phyloP scores from a whole-genome alignment of 805 yeast genomes.

The Yarrowia sp. region DNA sequence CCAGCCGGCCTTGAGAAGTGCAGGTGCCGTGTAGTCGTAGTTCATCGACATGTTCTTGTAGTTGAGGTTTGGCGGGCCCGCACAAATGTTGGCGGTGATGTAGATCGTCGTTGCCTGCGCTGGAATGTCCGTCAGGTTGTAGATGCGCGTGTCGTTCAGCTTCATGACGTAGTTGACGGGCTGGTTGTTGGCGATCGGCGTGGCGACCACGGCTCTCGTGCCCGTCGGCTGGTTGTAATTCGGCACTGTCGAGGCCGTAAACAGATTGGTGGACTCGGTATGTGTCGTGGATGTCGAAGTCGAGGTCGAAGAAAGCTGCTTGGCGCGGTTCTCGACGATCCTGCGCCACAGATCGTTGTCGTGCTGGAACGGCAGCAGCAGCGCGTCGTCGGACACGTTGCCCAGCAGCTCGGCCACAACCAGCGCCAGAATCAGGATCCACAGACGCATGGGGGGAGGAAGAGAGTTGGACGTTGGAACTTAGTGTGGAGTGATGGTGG shows the following conservation, averaged over 20 bases:
- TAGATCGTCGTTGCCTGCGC: constrained; percentile 35
- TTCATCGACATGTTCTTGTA: constrained; percentile 30
- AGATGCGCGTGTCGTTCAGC: constrained; percentile 37
- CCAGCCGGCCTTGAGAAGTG: not conserved
- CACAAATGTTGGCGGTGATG: constrained; percentile 41
- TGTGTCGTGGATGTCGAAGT: not conserved
- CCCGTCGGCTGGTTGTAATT: not conserved
- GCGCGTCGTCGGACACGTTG: not conserved
- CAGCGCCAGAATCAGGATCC: not conserved
- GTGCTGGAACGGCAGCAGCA: not conserved
- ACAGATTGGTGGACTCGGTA: not conserved
- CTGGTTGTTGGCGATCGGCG: constrained; percentile 32
- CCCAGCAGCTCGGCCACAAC: not conserved
- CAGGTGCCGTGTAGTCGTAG: constrained; percentile 29
- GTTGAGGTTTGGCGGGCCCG: constrained; percentile 33
- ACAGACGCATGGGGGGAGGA: not conserved
- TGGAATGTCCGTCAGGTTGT: constrained; percentile 31
- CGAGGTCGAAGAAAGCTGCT: not conserved
- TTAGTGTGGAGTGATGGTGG: too few species aligned
- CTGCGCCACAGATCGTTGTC: not conserved
- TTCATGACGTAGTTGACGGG: constrained; percentile 36
- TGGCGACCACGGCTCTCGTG: constrained; percentile 32
- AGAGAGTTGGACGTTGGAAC: not conserved
- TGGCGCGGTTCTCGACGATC: not conserved
- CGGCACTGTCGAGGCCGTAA: constrained; percentile 12